Conservation (phyloP, 768 basidiomycete species). For the Gloeostereum incarnatum region DNA sequence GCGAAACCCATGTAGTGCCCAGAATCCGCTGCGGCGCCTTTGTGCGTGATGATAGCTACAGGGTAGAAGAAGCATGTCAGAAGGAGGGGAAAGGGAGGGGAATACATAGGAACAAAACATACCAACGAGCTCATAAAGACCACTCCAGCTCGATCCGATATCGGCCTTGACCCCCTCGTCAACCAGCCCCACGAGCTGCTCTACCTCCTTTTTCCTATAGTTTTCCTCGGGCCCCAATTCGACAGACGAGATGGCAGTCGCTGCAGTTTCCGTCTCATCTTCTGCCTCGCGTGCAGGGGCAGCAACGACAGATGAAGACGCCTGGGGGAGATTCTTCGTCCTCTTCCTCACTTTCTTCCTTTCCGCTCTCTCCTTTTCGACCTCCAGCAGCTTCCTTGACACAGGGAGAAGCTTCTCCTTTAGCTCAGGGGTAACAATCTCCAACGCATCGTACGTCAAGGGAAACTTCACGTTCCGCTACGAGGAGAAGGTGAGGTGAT, state of each 20-base stretch:
- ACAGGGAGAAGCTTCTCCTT: constrained; percentile 63
- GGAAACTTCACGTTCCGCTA: constrained; percentile 92
- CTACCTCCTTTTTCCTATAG: constrained; percentile 55
- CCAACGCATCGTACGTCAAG: constrained; percentile 77
- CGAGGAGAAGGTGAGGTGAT: background rate
- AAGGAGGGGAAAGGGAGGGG: constrained; percentile 1
- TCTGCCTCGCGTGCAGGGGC: constrained; percentile 11
- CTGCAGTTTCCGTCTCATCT: constrained; percentile 23
- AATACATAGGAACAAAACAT: constrained; percentile 18
- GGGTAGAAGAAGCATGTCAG: constrained; percentile 1
- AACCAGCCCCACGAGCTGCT: constrained; percentile 56
- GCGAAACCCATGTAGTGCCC: constrained; percentile 95
- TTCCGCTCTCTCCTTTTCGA: constrained; percentile 80
- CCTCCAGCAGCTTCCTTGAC: constrained; percentile 61
- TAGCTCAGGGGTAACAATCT: constrained; percentile 75
- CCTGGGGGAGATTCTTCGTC: constrained; percentile 36
- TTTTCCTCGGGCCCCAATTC: constrained; percentile 59
- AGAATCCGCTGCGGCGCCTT: constrained; percentile 89
- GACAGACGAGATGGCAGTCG: constrained; percentile 22
- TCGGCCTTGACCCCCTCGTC: constrained; percentile 56
- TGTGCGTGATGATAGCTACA: constrained; percentile 90
- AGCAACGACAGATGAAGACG: constrained; percentile 16
- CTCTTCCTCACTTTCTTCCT: constrained; percentile 74
- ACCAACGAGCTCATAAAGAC: constrained; percentile 90
- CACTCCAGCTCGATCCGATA: constrained; percentile 66